Base-by-base conservation (phyloP, 1,284 basidiomycete genomes). In the Singerocomus rubriflavus region DNA sequence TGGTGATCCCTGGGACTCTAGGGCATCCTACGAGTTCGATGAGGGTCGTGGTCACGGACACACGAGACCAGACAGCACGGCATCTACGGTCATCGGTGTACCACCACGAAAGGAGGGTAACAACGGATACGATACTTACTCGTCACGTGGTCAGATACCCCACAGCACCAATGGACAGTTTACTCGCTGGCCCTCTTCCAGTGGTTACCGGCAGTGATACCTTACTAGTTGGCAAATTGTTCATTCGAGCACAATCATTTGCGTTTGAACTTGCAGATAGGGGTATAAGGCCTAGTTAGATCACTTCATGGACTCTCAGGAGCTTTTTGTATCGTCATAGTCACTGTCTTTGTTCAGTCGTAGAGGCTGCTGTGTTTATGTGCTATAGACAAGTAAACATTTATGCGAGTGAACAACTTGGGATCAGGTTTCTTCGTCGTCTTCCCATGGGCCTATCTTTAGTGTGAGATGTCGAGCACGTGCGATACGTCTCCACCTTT, bases 1-100 rank as follows among this genome's bases (percentile, higher is more conserved):
- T 48, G 75, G 73, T 56, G 85, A 89, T 60, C 80, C 86, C 33
- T 93, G 88, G 88, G 85, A 90, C 56, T 73, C 80, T 26, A 78
- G 85, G 54, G 73, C 76, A 31, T 84, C 82, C 4, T 69, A 72
- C 30, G 64, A 70, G 26, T 46, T 57, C 29, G 85, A 84, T 31
- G 64, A 66, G 33, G 58, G 59, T 31, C 65, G 58, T 29, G 65
- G 63, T 10, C 76, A 73, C 50, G 67, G 69, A 13, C 82, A 85
- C 57, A 46, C 69, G 17, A 71, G 78, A 50, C 69, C 80, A 39
- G 74, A 75, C 48, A 89, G 86, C 60, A 65, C 68, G 12, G 71
- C 71, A 46, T 77, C 81, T 21, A 82, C 82, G 51, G 71, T 84
- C 40, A 62, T 81, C 54, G 73, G 68, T 42, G 71, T 76, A 56